Evolutionary conservation across 2,329 filamentous ascomycete species (phyloP), one percentile per base, ranked within the genome.

Genomic region (Phialophora chinensis): DNA sequence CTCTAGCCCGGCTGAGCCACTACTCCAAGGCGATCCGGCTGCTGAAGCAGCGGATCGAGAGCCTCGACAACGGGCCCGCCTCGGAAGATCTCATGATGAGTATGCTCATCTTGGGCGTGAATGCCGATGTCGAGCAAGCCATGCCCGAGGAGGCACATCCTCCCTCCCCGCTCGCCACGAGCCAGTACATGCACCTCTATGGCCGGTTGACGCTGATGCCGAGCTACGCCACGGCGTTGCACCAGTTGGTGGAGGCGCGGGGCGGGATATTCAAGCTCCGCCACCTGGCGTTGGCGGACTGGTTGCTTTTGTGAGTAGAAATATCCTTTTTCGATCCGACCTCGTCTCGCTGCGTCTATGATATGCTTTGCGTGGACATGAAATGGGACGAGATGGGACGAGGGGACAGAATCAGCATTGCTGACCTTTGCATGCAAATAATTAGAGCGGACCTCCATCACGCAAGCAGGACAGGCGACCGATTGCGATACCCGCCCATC

Each of bases 41-140:
- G 33, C 35, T 58, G 11, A 58, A 58, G 17, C 35, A 29, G 4
- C 33, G 35, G 35, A 58, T 58, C n/a, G 55, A 58, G 35, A 58
- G 25, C 42, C 35, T 47, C 35, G 55, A 47, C 35, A 17, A 17
- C 2, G 53, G 35, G 11, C 55, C 35, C 11, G 35, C 55, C 35
- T 58, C 55, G 20, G 55, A 58, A 20, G 55, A 58, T 27, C 55
- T 58, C 33, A 58, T 58, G 55, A 58, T 47, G 55, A 58, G 55
- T 10, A 42, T 58, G 35, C 33, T 58, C 33, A 58, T 58, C 35
- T 20, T 58, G 11, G 20, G 35, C 42, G 55, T 58, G 20, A 58
- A 58, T 20, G 55, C 55, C 10, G 55, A 58, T 29, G 35, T 58
- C 25, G 55, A 58, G 27, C n/a, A 35, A 25, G 23, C 55, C 10